Conservation (phyloP, 2,329 filamentous ascomycete genomes). For the Orbilia brochopaga region DNA sequence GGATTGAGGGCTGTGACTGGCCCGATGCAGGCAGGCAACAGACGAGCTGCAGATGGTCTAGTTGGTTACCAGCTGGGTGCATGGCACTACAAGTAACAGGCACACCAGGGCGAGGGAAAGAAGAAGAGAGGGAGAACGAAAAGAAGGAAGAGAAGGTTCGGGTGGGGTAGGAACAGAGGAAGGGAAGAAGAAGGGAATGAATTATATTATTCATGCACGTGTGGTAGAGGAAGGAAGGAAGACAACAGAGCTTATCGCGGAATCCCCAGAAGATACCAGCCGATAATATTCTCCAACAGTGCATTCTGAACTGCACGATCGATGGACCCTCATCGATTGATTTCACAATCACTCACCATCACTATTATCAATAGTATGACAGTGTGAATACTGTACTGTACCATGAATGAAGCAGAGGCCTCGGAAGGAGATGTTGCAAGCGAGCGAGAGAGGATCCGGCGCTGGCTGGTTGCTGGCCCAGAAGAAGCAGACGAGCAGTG, state of each 20-base stretch:
- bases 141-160: not conserved
- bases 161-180: not conserved
- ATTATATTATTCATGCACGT: too few species aligned
- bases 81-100: not conserved
- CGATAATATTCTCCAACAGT: too few species aligned
- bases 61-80: too few species aligned
- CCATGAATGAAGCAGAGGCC: too few species aligned
- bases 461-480: constrained; percentile 6
- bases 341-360: too few species aligned
- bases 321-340: too few species aligned
- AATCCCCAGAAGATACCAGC: too few species aligned
- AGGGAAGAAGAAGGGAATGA: not conserved
- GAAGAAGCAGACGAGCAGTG: not conserved
- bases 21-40: not conserved
- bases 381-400: too few species aligned
- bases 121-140: not conserved
- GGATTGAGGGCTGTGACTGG: not conserved
- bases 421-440: constrained; percentile 42
- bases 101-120: not conserved
- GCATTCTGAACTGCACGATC: too few species aligned
- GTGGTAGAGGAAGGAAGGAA: too few species aligned
- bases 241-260: too few species aligned
- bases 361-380: too few species aligned
- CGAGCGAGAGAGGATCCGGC: constrained; percentile 15
- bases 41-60: not conserved